Evolutionary conservation across 2,329 filamentous ascomycete genomes (phyloP).

Genomic region (Cladophialophora chaetospira): DNA sequence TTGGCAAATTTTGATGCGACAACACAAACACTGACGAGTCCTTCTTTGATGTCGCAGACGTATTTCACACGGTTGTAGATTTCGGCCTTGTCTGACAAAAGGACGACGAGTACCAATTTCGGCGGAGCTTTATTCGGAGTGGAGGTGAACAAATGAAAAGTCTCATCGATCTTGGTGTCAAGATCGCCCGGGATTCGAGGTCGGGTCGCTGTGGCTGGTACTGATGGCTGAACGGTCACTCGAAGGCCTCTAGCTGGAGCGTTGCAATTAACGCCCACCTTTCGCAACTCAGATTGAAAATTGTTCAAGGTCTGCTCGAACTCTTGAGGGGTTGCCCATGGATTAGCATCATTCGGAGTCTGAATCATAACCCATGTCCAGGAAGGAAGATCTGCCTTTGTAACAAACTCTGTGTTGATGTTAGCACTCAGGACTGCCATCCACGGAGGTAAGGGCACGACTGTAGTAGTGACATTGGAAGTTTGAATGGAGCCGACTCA

Average conservation of each 20-base stretch:
- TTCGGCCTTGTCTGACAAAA: conserved; percentile 54
- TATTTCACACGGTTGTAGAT: conserved; percentile 69
- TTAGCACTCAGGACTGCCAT: too few species aligned
- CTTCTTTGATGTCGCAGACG: conserved; percentile 64
- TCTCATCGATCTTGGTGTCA: not conserved
- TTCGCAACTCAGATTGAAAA: not conserved
- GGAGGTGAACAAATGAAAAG: not conserved
- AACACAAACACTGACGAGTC: conserved; percentile 70
- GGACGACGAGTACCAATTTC: conserved; percentile 61
- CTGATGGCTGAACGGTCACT: not conserved
- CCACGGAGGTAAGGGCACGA: too few species aligned
- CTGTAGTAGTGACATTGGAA: too few species aligned
- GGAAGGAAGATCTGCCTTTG: conserved; percentile 49
- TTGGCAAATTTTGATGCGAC: conserved; percentile 53
- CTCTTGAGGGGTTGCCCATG: not conserved
- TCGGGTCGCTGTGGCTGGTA: not conserved
- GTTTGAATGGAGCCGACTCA: not conserved
- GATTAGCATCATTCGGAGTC: not conserved
- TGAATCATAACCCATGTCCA: conserved; percentile 53
- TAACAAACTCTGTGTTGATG: conserved; percentile 63
- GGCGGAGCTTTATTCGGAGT: too few species aligned
- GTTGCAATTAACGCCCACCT: not conserved
- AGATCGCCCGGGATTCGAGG: not conserved
- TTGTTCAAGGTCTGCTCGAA: not conserved
- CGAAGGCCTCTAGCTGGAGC: not conserved